Base-by-base conservation (phyloP, 2,329 filamentous ascomycete species). In the Thyridium curvatum region DNA sequence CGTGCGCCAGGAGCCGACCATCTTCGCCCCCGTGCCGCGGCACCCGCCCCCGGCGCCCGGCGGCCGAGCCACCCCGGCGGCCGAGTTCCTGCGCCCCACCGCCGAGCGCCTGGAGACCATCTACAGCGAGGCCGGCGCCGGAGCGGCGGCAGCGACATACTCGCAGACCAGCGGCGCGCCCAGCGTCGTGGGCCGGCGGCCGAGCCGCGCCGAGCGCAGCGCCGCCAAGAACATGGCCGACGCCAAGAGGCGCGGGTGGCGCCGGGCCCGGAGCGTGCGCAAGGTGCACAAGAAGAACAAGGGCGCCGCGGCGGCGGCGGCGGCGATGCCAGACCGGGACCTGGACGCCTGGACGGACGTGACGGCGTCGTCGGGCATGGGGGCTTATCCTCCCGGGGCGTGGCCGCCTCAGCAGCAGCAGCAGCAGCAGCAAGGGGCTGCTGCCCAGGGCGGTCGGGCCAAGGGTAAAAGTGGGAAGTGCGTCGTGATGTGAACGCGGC, bases 191-290 rank as follows among this genome's bases (percentile, higher is more conserved):
- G 66, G 55, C 40, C 61, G 74, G 28, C 66, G 64, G 18, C 65
- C 64, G 30, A 79, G 75, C 49, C 68, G 77, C 31, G 77, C 77
- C 2, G 73, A 77, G 51, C 64, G 75, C 18, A 78, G 76, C 41
- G 77, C 77, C 6, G 69, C 75, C 9, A 79, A 74, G 58, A 82
- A 82, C 47, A 74, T 82, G 18, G 66, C 71, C 14, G 77, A 81
- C 44, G 77, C 77, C 2, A 77, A 71, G 59, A 69, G 66, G 48
- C 67, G 65, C 26, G 77, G 77, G 1, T 82, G 77, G 41, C 58
- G 62, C 28, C 58, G 65, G 35, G 53, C 51, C 37, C 61, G 59
- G 44, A 60, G 58, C 37, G 64, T 62, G 53, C 47, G 46, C 34
- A 60, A 64, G 46, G 46, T 46, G 40, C 64, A 55, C 44, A 69